These are phyloP conservation scores for Dichotomocladium elegans DNA, from an alignment of 371 early-diverging fungal genomes.

Conservation along the genomic window DNA sequence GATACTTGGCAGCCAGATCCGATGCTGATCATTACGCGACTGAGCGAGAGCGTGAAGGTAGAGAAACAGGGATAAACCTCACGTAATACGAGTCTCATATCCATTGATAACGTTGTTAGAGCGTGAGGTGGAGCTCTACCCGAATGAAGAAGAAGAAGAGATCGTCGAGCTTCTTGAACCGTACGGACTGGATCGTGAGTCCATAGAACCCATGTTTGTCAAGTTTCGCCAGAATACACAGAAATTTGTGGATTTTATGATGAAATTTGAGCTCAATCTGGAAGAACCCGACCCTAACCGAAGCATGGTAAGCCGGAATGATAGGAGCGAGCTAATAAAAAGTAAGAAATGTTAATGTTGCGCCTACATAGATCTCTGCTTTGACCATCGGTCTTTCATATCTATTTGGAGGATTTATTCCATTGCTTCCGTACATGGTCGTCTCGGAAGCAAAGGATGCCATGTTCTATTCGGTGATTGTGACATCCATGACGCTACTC, in stretches of 20 bases:
- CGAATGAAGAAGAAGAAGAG: slow-evolving; percentile 64
- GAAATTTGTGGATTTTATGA: slow-evolving; percentile 72
- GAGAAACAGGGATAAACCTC: too few relatives aligned
- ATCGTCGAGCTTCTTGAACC: slow-evolving; percentile 58
- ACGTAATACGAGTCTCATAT: too few relatives aligned
- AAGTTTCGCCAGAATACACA: slow-evolving; percentile 51
- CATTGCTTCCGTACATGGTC: slow-evolving; percentile 63
- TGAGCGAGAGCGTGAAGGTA: slow-evolving; percentile 56
- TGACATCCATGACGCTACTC: slow-evolving; percentile 59
- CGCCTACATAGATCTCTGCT: slow-evolving; percentile 47
- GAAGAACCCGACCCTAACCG: slow-evolving; percentile 61
- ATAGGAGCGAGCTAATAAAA: background rate
- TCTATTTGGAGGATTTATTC: slow-evolving; percentile 67
- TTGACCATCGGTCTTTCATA: slow-evolving; percentile 68
- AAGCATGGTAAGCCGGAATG: slow-evolving; percentile 49
- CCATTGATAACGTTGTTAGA: too few relatives aligned
- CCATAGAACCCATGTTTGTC: slow-evolving; percentile 56
- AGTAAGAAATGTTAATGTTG: background rate
- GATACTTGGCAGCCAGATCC: slow-evolving; percentile 64
- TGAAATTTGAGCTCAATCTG: slow-evolving; percentile 69
- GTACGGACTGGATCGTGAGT: slow-evolving; percentile 54
- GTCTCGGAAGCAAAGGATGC: slow-evolving; percentile 38
- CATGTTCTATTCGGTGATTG: slow-evolving; percentile 46
- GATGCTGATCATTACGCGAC: slow-evolving; percentile 70
- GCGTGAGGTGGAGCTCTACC: slow-evolving; percentile 54